Percentiles rank a stretch among this genome's conserved stretches.
These are phyloP conservation scores for Gleditsia sinensis DNA, from an alignment of 306 rosid genomes.

Conservation along the genomic window DNA sequence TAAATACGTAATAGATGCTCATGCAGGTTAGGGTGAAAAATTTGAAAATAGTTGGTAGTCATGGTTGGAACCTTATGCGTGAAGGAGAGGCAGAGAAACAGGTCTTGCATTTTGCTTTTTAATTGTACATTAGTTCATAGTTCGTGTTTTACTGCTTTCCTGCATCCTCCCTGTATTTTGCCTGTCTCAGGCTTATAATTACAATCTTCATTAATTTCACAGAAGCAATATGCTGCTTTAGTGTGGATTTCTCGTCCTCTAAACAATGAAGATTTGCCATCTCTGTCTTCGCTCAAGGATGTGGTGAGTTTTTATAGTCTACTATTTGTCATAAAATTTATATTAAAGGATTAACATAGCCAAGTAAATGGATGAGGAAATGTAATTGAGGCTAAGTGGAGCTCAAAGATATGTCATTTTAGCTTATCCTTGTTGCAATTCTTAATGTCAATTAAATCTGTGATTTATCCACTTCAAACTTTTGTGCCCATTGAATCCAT, in stretches of 20 bases:
- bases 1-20: constrained; percentile 15
- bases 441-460: background rate
- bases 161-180: background rate
- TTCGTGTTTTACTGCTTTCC: constrained; percentile 6
- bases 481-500: background rate
- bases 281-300: constrained; percentile 60
- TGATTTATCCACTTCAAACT: background rate
- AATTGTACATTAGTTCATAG: constrained; percentile 10
- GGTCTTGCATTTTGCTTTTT: constrained; percentile 46
- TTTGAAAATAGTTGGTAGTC: constrained; percentile 72
- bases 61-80: constrained; percentile 82
- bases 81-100: constrained; percentile 98
- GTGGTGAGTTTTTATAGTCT: background rate
- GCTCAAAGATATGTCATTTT: background rate
- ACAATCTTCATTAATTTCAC: constrained; percentile 33
- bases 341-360: background rate
- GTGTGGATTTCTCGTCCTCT: constrained; percentile 89
- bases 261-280: constrained; percentile 62
- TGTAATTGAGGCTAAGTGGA: background rate
- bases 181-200: constrained; percentile 5
- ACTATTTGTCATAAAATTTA: background rate
- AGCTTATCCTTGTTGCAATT: background rate
- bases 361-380: background rate
- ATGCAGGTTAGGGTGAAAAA: constrained; percentile 78
- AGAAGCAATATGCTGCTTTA: constrained; percentile 92